These are phyloP conservation scores for Trichoderma parareesei DNA, from an alignment of 495 filamentous ascomycete species.

Conservation along the genomic window DNA sequence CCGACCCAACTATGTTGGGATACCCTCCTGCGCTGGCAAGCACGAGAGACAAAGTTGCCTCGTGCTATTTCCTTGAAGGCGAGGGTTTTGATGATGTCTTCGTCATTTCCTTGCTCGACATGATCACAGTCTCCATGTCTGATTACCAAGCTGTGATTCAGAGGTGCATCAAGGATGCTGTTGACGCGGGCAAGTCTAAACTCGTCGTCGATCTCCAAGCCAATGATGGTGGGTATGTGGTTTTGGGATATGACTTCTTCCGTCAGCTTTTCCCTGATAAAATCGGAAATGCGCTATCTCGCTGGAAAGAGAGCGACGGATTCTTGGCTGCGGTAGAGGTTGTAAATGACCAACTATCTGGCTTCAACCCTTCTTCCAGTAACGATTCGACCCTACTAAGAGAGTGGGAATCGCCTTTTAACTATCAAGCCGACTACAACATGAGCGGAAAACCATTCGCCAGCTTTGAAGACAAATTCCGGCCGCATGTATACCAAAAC, in stretches of 20 bases:
- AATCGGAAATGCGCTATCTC: conserved; percentile 25
- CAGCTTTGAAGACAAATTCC: conserved; percentile 32
- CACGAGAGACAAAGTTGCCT: conserved; percentile 32
- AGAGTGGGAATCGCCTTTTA: conserved; percentile 25
- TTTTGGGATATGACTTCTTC: conserved; percentile 39
- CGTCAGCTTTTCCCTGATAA: conserved; percentile 36
- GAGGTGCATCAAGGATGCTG: conserved; percentile 32
- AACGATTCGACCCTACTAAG: conserved; percentile 18
- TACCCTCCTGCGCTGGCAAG: conserved; percentile 42
- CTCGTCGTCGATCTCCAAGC: conserved; percentile 45
- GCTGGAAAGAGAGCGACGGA: conserved; percentile 26
- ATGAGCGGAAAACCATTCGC: conserved; percentile 24
- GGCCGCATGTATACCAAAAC: conserved; percentile 20
- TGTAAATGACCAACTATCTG: conserved; percentile 22
- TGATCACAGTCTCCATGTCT: conserved; percentile 17
- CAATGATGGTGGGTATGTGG: conserved; percentile 45
- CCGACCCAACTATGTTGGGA: no score
- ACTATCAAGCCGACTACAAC: conserved; percentile 34
- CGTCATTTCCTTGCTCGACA: conserved; percentile 27
- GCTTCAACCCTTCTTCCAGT: conserved; percentile 24
- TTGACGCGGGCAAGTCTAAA: conserved; percentile 37
- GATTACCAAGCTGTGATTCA: conserved; percentile 34
- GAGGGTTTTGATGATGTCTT: conserved; percentile 38
- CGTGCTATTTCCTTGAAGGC: conserved; percentile 42
- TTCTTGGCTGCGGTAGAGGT: conserved; percentile 26